Evolutionary conservation across 495 filamentous ascomycete species (phyloP), one percentile per base, ranked within the genome.

Genomic region (Filosporella fistucella): DNA sequence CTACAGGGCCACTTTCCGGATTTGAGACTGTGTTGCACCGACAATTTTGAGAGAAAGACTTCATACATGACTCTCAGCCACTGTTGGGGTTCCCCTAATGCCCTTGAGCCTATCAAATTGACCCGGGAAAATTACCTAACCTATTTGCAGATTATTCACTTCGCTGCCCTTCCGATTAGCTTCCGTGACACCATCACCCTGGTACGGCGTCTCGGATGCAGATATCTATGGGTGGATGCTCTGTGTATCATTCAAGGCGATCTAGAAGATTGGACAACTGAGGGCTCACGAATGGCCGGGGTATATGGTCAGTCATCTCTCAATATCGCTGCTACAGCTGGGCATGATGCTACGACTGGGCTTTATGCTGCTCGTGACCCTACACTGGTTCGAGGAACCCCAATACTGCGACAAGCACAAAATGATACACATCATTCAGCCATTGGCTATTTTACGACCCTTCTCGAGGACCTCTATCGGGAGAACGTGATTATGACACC

Each of bases 141-240:
- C 10, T 16, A n/a, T 9, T 23, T 21, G n/a, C 2, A n/a, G 2
- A 11, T n/a, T 10, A 42, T 42, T 16, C 20, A 12, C n/a, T 11
- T 26, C 23, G 2, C 9, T 16, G 33, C n/a, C 7, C 22, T 54
- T 8, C 44, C 54, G 11, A 33, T 26, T 29, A 53, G 55, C 29
- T 57, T 65, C 44, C 54, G 49, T 34, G 62, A 70, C 36, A 63
- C 67, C 13, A 45, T 69, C 4, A 23, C 11, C 11, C 20, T 66
- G 1, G 49, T 56, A 16, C 32, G 50, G 16, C 36, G 34, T 13
- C 50, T 71, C 1, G 56, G 56, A 2, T 18, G 58, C 13, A 39
- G 28, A 13, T 69, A 67, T 46, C 45, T 67, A 9, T 67, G 60
- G 60, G 53, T 65, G 9, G 63, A 66, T 37, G 35, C 53, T n/a